These are phyloP conservation scores for Hevea brasiliensis DNA, from an alignment of 345 rosid genomes.

Conservation along the genomic window DNA sequence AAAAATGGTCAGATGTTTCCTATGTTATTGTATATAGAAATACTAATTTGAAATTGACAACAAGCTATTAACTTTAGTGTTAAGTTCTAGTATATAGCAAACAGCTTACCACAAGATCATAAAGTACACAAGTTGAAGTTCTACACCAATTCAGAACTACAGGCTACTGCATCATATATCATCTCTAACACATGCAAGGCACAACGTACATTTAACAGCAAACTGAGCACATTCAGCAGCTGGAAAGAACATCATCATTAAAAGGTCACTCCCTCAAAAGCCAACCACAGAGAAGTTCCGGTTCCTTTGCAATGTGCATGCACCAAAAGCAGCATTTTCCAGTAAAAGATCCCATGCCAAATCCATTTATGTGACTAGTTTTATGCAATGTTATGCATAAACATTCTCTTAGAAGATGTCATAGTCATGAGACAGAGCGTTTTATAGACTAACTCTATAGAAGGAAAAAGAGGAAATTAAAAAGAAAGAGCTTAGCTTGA, in stretches of 20 bases:
- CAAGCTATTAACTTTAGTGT: neutral
- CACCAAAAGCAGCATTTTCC: neutral
- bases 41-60: neutral
- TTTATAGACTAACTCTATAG: neutral
- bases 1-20: neutral
- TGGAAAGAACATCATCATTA: neutral
- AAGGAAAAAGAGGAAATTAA: neutral
- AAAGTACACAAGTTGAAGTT: neutral
- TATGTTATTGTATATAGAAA: neutral
- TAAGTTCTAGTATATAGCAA: neutral
- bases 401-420: neutral
- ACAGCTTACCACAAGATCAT: neutral
- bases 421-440: neutral
- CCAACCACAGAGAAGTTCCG: neutral
- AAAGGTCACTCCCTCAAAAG: neutral
- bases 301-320: neutral
- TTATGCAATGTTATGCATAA: neutral
- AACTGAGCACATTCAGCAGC: slow-evolving; percentile 4
- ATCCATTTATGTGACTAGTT: neutral
- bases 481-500: neutral
- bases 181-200: neutral
- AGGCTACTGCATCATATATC: neutral
- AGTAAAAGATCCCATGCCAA: neutral
- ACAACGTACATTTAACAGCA: neutral
- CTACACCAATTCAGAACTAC: neutral